These are phyloP conservation scores for Debaryomyces fabryi DNA, from an alignment of 1,139 yeast species.

Conservation along the genomic window DNA sequence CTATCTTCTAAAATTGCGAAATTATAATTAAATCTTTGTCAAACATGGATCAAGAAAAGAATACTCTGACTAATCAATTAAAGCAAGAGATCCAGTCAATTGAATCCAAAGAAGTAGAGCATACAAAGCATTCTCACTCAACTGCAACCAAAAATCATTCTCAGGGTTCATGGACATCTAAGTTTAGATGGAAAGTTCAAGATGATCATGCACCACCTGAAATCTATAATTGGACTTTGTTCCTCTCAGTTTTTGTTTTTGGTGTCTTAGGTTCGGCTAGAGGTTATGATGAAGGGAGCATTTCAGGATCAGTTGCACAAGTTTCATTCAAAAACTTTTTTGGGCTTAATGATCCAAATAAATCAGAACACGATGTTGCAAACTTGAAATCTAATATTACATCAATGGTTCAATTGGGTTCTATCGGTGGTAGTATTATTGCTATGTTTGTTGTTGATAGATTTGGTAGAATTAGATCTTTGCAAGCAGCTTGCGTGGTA, in stretches of 20 bases:
- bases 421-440: slow-evolving; percentile 57
- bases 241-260: slow-evolving; percentile 52
- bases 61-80: background rate
- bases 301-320: slow-evolving; percentile 50
- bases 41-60: background rate
- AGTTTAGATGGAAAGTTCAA: slow-evolving; percentile 11
- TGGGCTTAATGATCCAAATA: slow-evolving; percentile 47
- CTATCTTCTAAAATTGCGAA: background rate
- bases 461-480: slow-evolving; percentile 56
- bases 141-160: slow-evolving; percentile 2
- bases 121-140: background rate
- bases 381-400: slow-evolving; percentile 56
- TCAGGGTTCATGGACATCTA: slow-evolving; percentile 6
- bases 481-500: slow-evolving; percentile 45
- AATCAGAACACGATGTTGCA: slow-evolving; percentile 41
- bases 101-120: background rate
- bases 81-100: background rate
- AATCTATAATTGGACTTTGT: slow-evolving; percentile 51
- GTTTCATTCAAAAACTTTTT: slow-evolving; percentile 45
- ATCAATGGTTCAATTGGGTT: slow-evolving; percentile 65
- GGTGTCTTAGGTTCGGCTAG: slow-evolving; percentile 63
- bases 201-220: slow-evolving; percentile 48
- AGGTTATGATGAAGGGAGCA: slow-evolving; percentile 63
- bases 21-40: too few species aligned
- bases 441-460: slow-evolving; percentile 55